A percentile compares a stretch with the other conserved stretches of the same genome.
These are phyloP conservation scores for Amphicarpaea edgeworthii DNA, from an alignment of 306 rosid genomes.

Conservation along the genomic window DNA sequence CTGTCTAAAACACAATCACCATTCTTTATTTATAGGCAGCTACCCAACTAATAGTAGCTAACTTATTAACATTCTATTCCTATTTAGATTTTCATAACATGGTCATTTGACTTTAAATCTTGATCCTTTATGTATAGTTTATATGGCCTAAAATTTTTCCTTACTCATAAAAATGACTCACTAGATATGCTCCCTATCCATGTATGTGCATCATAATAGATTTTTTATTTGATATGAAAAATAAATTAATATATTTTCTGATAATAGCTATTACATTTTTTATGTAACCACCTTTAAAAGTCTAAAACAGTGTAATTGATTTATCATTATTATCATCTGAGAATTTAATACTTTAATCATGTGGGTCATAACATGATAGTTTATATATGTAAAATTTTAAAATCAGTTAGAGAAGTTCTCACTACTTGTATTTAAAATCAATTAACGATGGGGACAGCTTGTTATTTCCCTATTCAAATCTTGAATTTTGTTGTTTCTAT, in stretches of 20 bases:
- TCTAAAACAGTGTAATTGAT: neutral
- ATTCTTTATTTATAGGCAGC: neutral
- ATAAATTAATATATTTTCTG: neutral
- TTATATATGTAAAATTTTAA: neutral
- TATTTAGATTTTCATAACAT: neutral
- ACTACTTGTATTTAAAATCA: neutral
- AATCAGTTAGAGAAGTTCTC: slow-evolving; percentile 5
- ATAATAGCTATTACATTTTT: neutral
- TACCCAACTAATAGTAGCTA: neutral
- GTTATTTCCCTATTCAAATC: slow-evolving; percentile 15
- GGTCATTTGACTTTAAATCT: neutral
- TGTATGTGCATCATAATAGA: neutral
- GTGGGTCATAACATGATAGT: neutral
- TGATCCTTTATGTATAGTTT: neutral
- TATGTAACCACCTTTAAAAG: neutral
- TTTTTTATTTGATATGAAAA: neutral
- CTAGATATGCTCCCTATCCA: neutral
- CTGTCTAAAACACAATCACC: neutral
- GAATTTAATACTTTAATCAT: neutral
- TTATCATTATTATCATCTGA: neutral
- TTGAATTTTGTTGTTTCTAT: neutral
- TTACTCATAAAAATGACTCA: neutral
- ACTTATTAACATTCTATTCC: neutral
- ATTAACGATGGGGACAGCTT: neutral
- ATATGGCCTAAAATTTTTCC: neutral